Evolutionary conservation across 2,329 filamentous ascomycete genomes (phyloP).

Genomic region (Beauveria varroae): DNA sequence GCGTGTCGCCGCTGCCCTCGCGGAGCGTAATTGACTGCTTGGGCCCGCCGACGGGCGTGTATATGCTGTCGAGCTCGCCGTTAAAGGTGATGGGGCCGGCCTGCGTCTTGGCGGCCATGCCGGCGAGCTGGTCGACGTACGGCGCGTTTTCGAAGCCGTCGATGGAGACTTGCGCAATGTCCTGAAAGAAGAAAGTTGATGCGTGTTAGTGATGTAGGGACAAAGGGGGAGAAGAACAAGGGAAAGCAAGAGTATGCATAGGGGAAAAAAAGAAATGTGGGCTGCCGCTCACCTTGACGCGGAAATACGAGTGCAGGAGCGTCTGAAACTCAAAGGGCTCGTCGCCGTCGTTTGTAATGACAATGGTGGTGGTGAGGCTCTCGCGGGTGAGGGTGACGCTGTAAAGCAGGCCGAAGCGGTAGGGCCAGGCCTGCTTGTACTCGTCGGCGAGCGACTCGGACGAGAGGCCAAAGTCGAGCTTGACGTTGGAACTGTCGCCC

Average conservation of each 20-base stretch:
- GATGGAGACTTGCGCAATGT: constrained; percentile 67
- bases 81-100: constrained; percentile 60
- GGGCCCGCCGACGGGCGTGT: constrained; percentile 61
- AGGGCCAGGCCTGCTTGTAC: constrained; percentile 69
- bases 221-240: no score
- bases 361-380: constrained; percentile 70
- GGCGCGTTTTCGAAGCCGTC: constrained; percentile 67
- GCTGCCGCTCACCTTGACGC: constrained; percentile 55
- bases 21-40: constrained; percentile 50
- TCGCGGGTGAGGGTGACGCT: constrained; percentile 76
- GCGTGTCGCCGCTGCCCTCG: constrained; percentile 54
- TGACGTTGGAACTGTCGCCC: constrained; percentile 60
- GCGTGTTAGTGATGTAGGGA: no score
- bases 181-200: constrained; percentile 39
- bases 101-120: constrained; percentile 55
- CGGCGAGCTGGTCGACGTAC: constrained; percentile 80
- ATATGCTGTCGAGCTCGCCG: constrained; percentile 81
- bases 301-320: constrained; percentile 85
- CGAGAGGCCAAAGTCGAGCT: constrained; percentile 91
- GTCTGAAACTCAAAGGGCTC: constrained; percentile 85
- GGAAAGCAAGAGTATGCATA: no score
- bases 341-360: constrained; percentile 81
- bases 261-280: neutral
- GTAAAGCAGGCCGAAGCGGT: constrained; percentile 85
- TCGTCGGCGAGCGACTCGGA: constrained; percentile 62